A percentile compares a stretch with the other conserved stretches of the same genome.
Conservation (phyloP, 805 yeast genomes). For the Candida peoriensis region DNA sequence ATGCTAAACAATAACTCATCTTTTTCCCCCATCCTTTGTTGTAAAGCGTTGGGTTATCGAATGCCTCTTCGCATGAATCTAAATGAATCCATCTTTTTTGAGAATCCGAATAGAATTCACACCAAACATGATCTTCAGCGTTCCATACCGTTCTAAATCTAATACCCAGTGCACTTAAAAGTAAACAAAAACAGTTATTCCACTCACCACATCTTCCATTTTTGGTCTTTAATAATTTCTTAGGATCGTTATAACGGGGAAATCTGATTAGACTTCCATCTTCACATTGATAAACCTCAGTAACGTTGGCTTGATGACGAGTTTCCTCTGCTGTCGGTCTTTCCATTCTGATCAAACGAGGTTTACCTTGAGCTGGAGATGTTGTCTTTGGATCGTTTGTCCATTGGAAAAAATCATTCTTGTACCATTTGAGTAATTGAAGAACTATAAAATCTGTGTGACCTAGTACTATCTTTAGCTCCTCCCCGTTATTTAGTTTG, state of each 20-base stretch:
- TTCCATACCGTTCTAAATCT: slow-evolving; percentile 78
- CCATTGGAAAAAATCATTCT: slow-evolving; percentile 79
- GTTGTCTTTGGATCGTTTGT: slow-evolving; percentile 63
- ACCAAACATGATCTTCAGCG: slow-evolving; percentile 94
- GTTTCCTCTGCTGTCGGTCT: slow-evolving; percentile 43
- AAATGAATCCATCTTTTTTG: slow-evolving; percentile 78
- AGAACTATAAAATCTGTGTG: slow-evolving; percentile 54
- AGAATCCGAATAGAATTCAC: slow-evolving; percentile 68
- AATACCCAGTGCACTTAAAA: slow-evolving; percentile 62
- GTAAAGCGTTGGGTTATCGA: slow-evolving; percentile 75
- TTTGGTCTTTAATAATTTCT: slow-evolving; percentile 52
- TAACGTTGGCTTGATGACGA: slow-evolving; percentile 45
- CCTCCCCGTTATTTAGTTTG: slow-evolving; percentile 13
- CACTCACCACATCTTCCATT: slow-evolving; percentile 93
- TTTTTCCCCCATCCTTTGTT: slow-evolving; percentile 87
- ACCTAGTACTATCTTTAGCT: slow-evolving; percentile 27
- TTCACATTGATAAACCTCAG: slow-evolving; percentile 62
- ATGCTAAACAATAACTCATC: slow-evolving; percentile 84
- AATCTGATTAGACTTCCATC: slow-evolving; percentile 53
- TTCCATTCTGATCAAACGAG: slow-evolving; percentile 32
- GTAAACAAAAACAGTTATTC: slow-evolving; percentile 77
- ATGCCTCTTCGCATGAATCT: slow-evolving; percentile 84
- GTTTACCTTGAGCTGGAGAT: slow-evolving; percentile 41
- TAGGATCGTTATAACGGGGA: slow-evolving; percentile 72
- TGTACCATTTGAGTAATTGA: slow-evolving; percentile 64